A percentile compares a stretch with the other conserved stretches of the same genome.
phyloP scores from a whole-genome alignment of 2,329 filamentous ascomycete genomes.

The Arthrinium phaeospermum region DNA sequence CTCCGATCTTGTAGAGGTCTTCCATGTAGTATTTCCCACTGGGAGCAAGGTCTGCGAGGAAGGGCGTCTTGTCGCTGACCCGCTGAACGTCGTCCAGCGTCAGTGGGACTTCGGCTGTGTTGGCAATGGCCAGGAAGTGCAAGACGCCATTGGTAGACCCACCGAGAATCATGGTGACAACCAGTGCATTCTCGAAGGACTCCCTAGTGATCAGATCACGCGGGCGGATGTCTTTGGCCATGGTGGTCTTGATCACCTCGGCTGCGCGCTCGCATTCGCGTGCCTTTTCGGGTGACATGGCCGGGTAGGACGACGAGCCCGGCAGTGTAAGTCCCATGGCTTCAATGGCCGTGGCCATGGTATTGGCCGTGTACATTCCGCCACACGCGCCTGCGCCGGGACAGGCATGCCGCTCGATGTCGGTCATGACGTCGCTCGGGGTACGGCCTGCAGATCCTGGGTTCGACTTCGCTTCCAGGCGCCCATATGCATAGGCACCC shows the following conservation, averaged over 20 bases:
- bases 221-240: slow-evolving; percentile 83
- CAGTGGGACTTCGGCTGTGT: slow-evolving; percentile 77
- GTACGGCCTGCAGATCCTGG: slow-evolving; percentile 68
- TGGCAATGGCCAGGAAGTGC: slow-evolving; percentile 89
- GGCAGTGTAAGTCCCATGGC: slow-evolving; percentile 82
- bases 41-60: slow-evolving; percentile 84
- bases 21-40: slow-evolving; percentile 84
- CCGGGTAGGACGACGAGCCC: slow-evolving; percentile 83
- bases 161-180: slow-evolving; percentile 90
- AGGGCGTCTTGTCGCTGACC: slow-evolving; percentile 81
- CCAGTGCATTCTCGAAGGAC: slow-evolving; percentile 86
- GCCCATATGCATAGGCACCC: slow-evolving; percentile 81
- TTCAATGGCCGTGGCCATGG: slow-evolving; percentile 87
- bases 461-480: slow-evolving; percentile 69
- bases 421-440: slow-evolving; percentile 78
- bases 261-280: slow-evolving; percentile 85
- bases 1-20: slow-evolving; percentile 77
- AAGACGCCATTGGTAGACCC: slow-evolving; percentile 89
- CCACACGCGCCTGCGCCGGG: slow-evolving; percentile 75
- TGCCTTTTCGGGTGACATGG: slow-evolving; percentile 80
- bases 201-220: slow-evolving; percentile 79
- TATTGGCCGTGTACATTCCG: slow-evolving; percentile 89
- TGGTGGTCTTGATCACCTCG: slow-evolving; percentile 76
- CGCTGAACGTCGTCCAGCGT: slow-evolving; percentile 84
- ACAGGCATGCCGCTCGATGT: slow-evolving; percentile 79